phyloP scores from a whole-genome alignment of 2,329 filamentous ascomycete genomes.

The Colletotrichum sp. region DNA sequence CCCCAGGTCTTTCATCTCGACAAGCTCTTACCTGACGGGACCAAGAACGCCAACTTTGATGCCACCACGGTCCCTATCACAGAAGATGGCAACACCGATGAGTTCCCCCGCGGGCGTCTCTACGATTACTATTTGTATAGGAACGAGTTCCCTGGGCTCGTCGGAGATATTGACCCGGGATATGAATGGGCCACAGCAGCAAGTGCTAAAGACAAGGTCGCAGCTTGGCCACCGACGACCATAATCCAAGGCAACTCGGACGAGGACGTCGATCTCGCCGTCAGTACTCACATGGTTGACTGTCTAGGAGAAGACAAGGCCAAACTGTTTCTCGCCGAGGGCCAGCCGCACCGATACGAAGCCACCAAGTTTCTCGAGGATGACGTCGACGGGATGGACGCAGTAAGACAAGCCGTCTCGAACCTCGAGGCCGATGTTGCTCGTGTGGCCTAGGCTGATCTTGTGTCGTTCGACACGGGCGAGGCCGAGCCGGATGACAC shows the following conservation, averaged over 20 bases:
- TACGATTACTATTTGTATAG: slow-evolving; percentile 39
- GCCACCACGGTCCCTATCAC: background rate
- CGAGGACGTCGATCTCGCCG: slow-evolving; percentile 29
- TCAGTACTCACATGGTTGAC: slow-evolving; percentile 31
- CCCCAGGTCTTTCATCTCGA: slow-evolving; percentile 27
- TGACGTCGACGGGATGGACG: slow-evolving; percentile 28
- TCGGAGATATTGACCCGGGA: slow-evolving; percentile 33
- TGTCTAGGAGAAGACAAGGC: slow-evolving; percentile 29
- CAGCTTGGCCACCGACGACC: slow-evolving; percentile 36
- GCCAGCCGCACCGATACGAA: slow-evolving; percentile 33
- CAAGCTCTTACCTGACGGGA: slow-evolving; percentile 29
- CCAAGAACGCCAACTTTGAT: slow-evolving; percentile 23
- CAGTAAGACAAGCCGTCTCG: slow-evolving; percentile 27
- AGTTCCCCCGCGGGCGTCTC: slow-evolving; percentile 24
- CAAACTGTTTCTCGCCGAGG: slow-evolving; percentile 28
- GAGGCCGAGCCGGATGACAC: background rate
- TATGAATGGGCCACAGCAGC: slow-evolving; percentile 31
- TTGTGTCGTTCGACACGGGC: background rate
- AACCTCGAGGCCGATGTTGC: slow-evolving; percentile 23
- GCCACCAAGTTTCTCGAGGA: slow-evolving; percentile 33
- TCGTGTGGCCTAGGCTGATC: background rate
- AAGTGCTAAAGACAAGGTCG: slow-evolving; percentile 9
- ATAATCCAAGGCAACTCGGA: slow-evolving; percentile 37
- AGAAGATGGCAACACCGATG: background rate
- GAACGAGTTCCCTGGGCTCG: slow-evolving; percentile 30